These are phyloP conservation scores for Botrytis squamosa DNA, from an alignment of 2,329 filamentous ascomycete genomes.

Conservation along the genomic window DNA sequence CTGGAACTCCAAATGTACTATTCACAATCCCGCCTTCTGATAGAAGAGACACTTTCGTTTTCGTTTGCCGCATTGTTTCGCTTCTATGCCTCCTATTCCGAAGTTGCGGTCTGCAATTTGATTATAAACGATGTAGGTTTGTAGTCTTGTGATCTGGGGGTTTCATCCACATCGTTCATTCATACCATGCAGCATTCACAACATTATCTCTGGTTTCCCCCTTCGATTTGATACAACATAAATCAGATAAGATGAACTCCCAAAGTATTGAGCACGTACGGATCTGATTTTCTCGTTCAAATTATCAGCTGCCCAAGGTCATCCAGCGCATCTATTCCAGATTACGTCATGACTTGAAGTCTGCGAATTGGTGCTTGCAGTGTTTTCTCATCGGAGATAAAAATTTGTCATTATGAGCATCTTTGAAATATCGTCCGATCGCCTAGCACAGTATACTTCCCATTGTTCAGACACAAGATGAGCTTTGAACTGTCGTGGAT, in stretches of 20 bases:
- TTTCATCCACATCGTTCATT: not conserved
- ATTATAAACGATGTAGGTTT: too few species aligned
- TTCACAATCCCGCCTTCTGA: not conserved
- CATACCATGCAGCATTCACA: not conserved
- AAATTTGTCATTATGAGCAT: not conserved
- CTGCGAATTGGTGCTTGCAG: not conserved
- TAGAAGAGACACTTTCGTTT: not conserved
- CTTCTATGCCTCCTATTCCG: not conserved
- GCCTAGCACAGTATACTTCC: not conserved
- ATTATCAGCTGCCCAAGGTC: not conserved
- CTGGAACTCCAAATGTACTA: not conserved
- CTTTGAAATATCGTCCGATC: not conserved
- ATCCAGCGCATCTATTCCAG: not conserved
- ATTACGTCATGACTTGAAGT: not conserved
- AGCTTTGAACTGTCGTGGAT: not conserved
- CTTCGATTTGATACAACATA: not conserved
- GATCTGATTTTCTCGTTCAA: not conserved
- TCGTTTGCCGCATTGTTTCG: not conserved
- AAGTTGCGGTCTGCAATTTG: too few species aligned
- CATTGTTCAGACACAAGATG: not conserved
- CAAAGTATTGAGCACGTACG: not conserved
- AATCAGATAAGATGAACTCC: not conserved
- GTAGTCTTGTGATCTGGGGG: too few species aligned
- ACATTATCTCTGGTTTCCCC: not conserved
- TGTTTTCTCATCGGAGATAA: not conserved